Evolutionary conservation across 116 monocot species (phyloP).

Genomic region (Dioscorea cayenensis): DNA sequence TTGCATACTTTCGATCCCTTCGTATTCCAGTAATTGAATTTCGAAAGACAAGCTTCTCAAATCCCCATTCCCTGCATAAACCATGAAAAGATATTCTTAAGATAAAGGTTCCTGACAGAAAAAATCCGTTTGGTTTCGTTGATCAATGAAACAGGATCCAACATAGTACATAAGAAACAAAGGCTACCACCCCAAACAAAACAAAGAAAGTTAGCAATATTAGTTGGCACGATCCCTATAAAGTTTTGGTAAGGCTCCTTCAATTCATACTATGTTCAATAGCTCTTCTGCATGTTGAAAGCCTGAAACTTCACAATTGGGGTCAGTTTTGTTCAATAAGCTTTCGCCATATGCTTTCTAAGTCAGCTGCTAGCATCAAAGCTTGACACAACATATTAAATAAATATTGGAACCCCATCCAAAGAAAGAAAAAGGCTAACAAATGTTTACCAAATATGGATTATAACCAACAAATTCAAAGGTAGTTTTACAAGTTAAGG

Average conservation of each 20-base stretch:
- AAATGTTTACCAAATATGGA: too few relatives aligned
- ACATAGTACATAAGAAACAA: too few relatives aligned
- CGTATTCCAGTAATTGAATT: constrained; percentile 66
- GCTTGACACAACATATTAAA: neutral
- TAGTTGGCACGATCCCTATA: too few relatives aligned
- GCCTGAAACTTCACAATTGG: neutral
- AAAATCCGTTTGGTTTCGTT: neutral
- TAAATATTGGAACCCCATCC: neutral
- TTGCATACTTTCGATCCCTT: constrained; percentile 88
- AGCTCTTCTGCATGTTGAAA: too few relatives aligned
- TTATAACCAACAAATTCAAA: too few relatives aligned
- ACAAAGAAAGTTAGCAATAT: too few relatives aligned
- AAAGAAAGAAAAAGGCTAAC: too few relatives aligned
- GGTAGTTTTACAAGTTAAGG: too few relatives aligned
- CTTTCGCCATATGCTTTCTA: neutral
- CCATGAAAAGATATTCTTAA: neutral
- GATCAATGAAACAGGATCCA: too few relatives aligned
- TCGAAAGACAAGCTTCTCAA: constrained; percentile 91
- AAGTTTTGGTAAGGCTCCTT: too few relatives aligned
- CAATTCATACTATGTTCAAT: too few relatives aligned
- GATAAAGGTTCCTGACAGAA: neutral
- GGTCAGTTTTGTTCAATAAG: neutral
- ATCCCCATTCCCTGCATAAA: constrained; percentile 81
- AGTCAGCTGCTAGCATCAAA: neutral
- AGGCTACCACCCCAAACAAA: too few relatives aligned